phyloP scores from a whole-genome alignment of 1,139 yeast genomes.

The Suhomyces guaymorum region DNA sequence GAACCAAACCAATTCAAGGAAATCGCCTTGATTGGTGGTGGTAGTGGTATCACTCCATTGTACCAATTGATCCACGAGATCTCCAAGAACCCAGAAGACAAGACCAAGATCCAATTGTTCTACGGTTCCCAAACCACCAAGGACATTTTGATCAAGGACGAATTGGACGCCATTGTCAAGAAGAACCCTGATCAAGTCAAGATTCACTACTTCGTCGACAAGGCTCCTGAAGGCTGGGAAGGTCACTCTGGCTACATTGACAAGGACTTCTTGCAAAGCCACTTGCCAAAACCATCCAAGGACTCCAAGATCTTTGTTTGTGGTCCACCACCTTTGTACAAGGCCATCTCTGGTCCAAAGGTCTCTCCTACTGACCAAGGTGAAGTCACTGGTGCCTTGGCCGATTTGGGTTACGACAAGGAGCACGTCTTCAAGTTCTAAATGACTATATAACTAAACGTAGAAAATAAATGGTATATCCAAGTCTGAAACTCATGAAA shows the following conservation, averaged over 20 bases:
- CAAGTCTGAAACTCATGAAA: background rate
- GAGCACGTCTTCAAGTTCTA: constrained; percentile 88
- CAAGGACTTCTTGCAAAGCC: constrained; percentile 46
- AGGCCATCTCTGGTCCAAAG: constrained; percentile 70
- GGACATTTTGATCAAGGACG: constrained; percentile 77
- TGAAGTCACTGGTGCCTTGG: constrained; percentile 82
- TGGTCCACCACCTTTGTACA: constrained; percentile 32
- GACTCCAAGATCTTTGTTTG: constrained; percentile 90
- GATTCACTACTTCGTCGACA: constrained; percentile 79
- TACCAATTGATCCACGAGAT: constrained; percentile 78
- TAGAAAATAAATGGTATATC: background rate
- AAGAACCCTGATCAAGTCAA: constrained; percentile 74
- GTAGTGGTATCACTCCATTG: constrained; percentile 94
- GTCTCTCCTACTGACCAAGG: constrained; percentile 91
- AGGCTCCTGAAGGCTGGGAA: constrained; percentile 51
- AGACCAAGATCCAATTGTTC: constrained; percentile 76
- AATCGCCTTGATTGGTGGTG: constrained; percentile 90
- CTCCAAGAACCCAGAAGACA: constrained; percentile 73
- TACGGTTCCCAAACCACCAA: constrained; percentile 77
- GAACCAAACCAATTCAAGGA: constrained; percentile 78
- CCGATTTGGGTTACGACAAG: constrained; percentile 84
- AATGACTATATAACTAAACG: background rate
- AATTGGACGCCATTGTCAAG: constrained; percentile 65
- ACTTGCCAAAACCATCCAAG: constrained; percentile 63
- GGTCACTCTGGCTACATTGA: constrained; percentile 50